Base-by-base conservation (phyloP, 306 rosid species). In the Cyamopsis tetragonoloba region DNA sequence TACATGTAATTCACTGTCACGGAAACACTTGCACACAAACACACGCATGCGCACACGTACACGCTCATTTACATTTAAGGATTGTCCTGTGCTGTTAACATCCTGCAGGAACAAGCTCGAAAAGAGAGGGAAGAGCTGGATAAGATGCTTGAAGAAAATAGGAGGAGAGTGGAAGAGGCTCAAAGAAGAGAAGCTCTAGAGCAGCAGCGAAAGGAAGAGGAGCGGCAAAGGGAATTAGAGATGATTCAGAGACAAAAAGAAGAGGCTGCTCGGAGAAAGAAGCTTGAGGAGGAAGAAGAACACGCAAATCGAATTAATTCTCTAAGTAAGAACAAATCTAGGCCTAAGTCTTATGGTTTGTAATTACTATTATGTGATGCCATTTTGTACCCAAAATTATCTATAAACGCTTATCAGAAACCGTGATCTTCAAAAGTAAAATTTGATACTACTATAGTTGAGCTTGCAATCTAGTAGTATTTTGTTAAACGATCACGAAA, bases 111-210 rank as follows among this genome's bases (percentile, higher is more conserved):
- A 74, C 86, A 86, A 83, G 88, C 82, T 31, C 87, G 82, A 24
- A 90, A 78, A 79, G 99, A 90, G 78, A 88, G 86, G 66, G 96
- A 90, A 77, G 99, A 95, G 79, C 75, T 90, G 59, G 97, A 90
- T 79, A 84, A 62, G 77, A 86, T 90, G 97, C 86, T 90, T 37
- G 99, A 90, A 86, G 99, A 90, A 82, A 95, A 82, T 55, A 82
- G 82, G 62, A 82, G 99, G 85, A 86, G 91, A 73, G 87, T 90
- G 46, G 99, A 90, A 81, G 97, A 90, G 75, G 51, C 96, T 66
- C 96, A 90, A 73, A 83, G 96, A 76, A 90, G 80, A 71, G 99
- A 95, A 74, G 97, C 97, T 58, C 71, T 89, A 71, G 99, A 88
- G 79, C 89, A 27, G 80, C 99, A 88, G 54, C 73, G 89, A 64